Conservation (phyloP, 805 yeast species). For the Candida takata region DNA sequence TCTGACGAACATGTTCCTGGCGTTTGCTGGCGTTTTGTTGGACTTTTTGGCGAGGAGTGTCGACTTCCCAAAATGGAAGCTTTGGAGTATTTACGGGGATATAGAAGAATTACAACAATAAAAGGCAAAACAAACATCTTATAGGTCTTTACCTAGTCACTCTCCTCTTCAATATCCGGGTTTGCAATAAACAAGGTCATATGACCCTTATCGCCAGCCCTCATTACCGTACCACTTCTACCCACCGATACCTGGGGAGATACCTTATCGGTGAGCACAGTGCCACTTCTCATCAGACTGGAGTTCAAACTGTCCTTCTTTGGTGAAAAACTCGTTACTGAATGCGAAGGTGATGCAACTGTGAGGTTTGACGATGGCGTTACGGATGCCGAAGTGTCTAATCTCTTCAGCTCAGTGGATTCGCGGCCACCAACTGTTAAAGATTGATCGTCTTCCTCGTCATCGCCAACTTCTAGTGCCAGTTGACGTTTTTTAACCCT, state of each 20-base stretch:
- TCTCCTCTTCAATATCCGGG: conserved; percentile 44
- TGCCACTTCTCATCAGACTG: conserved; percentile 17
- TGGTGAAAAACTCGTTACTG: conserved; percentile 10
- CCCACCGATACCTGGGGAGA: conserved; percentile 20
- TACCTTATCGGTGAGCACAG: conserved; percentile 15
- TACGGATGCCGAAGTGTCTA: conserved; percentile 7
- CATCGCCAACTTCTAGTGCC: conserved; percentile 72
- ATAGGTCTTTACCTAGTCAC: too few relatives aligned
- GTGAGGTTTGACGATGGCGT: not conserved
- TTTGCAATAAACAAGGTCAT: conserved; percentile 50
- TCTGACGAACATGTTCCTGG: too few relatives aligned
- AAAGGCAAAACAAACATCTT: not conserved
- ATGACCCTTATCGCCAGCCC: conserved; percentile 28
- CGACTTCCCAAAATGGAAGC: too few relatives aligned
- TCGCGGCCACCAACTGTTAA: conserved; percentile 4
- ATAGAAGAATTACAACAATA: not conserved
- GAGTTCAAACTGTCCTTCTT: conserved; percentile 2
- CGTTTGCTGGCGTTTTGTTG: too few relatives aligned
- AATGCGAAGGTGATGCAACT: conserved; percentile 8
- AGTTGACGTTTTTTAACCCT: conserved; percentile 56
- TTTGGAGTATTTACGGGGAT: too few relatives aligned
- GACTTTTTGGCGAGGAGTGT: too few relatives aligned
- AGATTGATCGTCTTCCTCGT: conserved; percentile 28
- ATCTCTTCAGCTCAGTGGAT: conserved; percentile 14
- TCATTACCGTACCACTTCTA: conserved; percentile 31